phyloP scores from a whole-genome alignment of 352 stramenopile species.

The Phytophthora niederhauseri region DNA sequence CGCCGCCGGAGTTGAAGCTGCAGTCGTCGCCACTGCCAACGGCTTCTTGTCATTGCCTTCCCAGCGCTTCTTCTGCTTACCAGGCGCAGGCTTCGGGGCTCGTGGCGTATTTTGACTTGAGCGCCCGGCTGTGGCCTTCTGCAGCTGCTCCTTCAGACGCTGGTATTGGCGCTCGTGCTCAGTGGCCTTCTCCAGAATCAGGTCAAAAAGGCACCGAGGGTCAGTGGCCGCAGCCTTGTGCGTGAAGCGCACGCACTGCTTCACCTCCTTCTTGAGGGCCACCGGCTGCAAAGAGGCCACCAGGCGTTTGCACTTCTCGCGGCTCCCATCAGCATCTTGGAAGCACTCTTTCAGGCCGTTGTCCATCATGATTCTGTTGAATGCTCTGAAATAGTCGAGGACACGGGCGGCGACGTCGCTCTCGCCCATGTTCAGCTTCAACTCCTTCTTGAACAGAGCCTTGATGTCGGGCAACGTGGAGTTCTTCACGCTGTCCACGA shows the following conservation, averaged over 20 bases:
- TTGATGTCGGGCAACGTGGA: conserved; percentile 8
- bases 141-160: neutral
- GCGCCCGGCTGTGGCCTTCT: neutral
- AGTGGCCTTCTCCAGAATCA: conserved; percentile 12
- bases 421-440: neutral
- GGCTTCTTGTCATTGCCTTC: neutral
- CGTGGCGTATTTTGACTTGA: neutral
- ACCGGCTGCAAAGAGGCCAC: neutral
- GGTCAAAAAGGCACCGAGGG: neutral
- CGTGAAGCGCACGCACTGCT: conserved; percentile 11
- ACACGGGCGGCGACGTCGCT: neutral
- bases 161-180: conserved; percentile 3
- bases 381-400: neutral
- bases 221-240: neutral
- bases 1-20: too few relatives aligned
- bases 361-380: neutral
- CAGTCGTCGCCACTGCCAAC: too few relatives aligned
- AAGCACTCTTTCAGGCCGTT: conserved; percentile 4
- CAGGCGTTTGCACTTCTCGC: conserved; percentile 5
- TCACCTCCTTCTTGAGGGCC: conserved; percentile 5
- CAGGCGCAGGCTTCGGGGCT: neutral
- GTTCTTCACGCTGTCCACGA: conserved; percentile 9
- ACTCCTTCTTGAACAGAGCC: neutral
- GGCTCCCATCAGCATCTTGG: neutral
- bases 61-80: neutral